Conservation (phyloP, 2,329 filamentous ascomycete species). For the Xylaria sp. region DNA sequence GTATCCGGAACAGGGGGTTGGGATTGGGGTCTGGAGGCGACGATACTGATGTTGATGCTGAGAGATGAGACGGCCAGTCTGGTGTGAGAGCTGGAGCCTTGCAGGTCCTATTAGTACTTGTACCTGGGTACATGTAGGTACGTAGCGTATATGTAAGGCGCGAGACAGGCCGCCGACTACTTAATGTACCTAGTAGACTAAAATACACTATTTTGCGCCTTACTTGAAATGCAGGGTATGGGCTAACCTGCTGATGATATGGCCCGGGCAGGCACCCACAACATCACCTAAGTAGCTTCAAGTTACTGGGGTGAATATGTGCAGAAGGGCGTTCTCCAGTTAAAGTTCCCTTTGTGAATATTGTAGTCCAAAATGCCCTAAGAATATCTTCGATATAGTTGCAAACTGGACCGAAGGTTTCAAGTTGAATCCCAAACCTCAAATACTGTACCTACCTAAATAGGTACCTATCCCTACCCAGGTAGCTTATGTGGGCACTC, state of each 20-base stretch:
- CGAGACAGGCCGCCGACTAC: background rate
- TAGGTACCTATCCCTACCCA: background rate
- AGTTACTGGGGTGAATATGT: background rate
- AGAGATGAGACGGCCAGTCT: constrained; percentile 14
- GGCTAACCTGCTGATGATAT: background rate
- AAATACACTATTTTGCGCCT: background rate
- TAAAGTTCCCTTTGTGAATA: background rate
- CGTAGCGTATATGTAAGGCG: background rate
- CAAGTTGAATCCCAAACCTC: background rate
- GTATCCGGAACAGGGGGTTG: constrained; percentile 15
- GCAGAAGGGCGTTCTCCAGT: background rate
- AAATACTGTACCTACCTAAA: background rate
- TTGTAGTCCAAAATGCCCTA: background rate
- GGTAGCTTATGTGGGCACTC: no score
- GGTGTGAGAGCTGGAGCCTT: constrained; percentile 18
- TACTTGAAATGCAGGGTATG: background rate
- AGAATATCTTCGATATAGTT: background rate
- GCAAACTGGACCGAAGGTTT: background rate
- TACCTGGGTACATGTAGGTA: background rate
- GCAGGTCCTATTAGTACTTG: background rate
- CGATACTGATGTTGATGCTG: constrained; percentile 14
- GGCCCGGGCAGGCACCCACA: no score
- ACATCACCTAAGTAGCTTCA: no score
- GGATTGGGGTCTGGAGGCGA: constrained; percentile 22
- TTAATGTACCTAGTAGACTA: background rate